A percentile compares a stretch with the other conserved stretches of the same genome.
Conservation (phyloP, 2,329 filamentous ascomycete species). For the Zymoseptoria pseudotritici region DNA sequence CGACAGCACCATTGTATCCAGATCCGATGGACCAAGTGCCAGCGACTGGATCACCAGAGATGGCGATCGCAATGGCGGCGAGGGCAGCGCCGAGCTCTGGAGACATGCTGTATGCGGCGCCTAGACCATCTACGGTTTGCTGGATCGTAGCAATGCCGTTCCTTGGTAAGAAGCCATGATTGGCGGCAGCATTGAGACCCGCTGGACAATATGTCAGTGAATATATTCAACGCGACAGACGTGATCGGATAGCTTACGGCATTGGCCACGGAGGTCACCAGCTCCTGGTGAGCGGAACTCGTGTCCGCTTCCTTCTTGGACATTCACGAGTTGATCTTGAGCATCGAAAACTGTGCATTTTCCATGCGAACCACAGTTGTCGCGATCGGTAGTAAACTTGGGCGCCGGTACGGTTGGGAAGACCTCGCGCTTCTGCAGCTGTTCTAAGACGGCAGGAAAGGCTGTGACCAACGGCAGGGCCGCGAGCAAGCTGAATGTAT, state of each 20-base stretch:
- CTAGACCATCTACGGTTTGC: slow-evolving; percentile 14
- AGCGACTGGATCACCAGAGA: slow-evolving; percentile 14
- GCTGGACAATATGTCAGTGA: not conserved
- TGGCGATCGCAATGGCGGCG: slow-evolving; percentile 12
- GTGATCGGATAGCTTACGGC: slow-evolving; percentile 7
- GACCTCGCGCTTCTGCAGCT: slow-evolving; percentile 6
- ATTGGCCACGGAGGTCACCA: slow-evolving; percentile 24
- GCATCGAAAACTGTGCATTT: slow-evolving; percentile 23
- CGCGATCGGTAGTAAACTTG: slow-evolving; percentile 10
- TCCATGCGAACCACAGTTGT: slow-evolving; percentile 15
- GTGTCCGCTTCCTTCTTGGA: slow-evolving; percentile 19
- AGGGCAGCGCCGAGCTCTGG: slow-evolving; percentile 9
- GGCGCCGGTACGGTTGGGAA: slow-evolving; percentile 11
- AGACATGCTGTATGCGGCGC: slow-evolving; percentile 23
- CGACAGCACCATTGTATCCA: slow-evolving; percentile 1
- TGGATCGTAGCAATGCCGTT: slow-evolving; percentile 24
- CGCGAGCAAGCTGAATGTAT: slow-evolving; percentile 2
- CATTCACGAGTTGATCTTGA: slow-evolving; percentile 21
- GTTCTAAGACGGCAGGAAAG: slow-evolving; percentile 4
- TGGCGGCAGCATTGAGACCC: slow-evolving; percentile 24
- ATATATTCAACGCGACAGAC: too few species aligned
- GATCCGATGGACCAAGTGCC: slow-evolving; percentile 8
- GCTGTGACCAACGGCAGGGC: slow-evolving; percentile 14
- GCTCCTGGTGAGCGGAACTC: slow-evolving; percentile 15
- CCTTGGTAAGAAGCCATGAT: slow-evolving; percentile 19